phyloP scores from a whole-genome alignment of 176 grass and related monocot species.

The Tuctoria greenei region DNA sequence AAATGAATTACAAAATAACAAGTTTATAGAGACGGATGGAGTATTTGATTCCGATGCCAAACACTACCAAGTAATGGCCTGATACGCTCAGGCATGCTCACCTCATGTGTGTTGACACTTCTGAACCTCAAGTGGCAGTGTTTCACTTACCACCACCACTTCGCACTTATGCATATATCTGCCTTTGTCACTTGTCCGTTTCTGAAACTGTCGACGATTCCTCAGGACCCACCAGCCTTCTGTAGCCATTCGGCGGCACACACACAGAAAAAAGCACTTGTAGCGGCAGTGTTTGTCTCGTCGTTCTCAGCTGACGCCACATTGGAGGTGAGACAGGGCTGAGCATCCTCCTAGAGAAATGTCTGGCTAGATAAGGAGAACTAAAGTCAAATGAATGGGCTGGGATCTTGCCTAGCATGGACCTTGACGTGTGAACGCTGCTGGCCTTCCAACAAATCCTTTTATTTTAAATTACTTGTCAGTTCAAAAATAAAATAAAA shows the following conservation, averaged over 20 bases:
- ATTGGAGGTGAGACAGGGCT: constrained; percentile 20
- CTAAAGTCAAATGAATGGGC: constrained; percentile 6
- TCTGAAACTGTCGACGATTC: constrained; percentile 47
- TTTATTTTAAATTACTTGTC: too few species aligned
- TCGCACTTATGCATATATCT: neutral
- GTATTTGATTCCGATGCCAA: too few species aligned
- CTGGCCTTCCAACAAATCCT: too few species aligned
- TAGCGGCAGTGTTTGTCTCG: neutral
- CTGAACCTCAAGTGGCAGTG: constrained; percentile 2
- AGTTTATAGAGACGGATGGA: too few species aligned
- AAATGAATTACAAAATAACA: too few species aligned
- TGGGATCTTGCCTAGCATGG: constrained; percentile 43
- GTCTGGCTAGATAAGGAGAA: constrained; percentile 8
- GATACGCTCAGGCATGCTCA: neutral
- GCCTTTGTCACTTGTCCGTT: constrained; percentile 26
- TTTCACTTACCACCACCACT: neutral
- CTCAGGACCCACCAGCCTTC: constrained; percentile 14
- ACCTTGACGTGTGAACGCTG: constrained; percentile 25
- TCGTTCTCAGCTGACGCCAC: neutral
- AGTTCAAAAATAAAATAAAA: too few species aligned
- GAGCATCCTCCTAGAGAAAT: neutral
- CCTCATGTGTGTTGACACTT: constrained; percentile 13
- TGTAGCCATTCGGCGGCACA: constrained; percentile 18
- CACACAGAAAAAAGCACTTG: too few species aligned
- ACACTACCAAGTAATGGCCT: neutral